These are phyloP conservation scores for Gossypium raimondii DNA, from an alignment of 345 rosid genomes.

Conservation along the genomic window DNA sequence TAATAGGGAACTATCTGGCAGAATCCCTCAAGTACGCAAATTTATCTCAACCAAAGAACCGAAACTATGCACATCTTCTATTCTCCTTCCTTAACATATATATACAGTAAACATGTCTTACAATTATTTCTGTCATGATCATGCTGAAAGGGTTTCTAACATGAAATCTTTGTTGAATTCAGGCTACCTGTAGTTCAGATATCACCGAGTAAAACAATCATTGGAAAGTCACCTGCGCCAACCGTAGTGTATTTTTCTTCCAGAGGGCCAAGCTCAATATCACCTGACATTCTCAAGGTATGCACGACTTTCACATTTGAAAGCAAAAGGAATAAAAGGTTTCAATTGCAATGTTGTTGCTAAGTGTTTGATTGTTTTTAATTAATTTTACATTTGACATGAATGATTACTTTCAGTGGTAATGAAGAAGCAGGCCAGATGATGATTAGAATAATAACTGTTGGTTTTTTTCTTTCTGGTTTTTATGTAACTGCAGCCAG, in stretches of 20 bases:
- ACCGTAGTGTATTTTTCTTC: slow-evolving; percentile 60
- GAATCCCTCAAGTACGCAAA: slow-evolving; percentile 33
- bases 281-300: slow-evolving; percentile 72
- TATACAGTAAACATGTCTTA: background rate
- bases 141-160: background rate
- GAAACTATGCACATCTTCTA: background rate
- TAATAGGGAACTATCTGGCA: slow-evolving; percentile 39
- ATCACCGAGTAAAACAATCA: slow-evolving; percentile 40
- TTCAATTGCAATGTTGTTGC: background rate
- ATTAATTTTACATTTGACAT: background rate
- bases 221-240: slow-evolving; percentile 56
- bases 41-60: background rate
- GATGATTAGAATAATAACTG: background rate
- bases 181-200: slow-evolving; percentile 42
- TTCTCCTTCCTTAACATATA: background rate
- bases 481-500: slow-evolving; percentile 53
- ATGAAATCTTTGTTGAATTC: slow-evolving; percentile 17
- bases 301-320: background rate
- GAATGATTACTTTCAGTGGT: background rate
- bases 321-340: background rate
- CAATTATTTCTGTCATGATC: background rate
- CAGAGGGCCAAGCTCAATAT: slow-evolving; percentile 61
- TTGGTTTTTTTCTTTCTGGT: background rate
- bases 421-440: background rate
- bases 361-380: background rate